These are phyloP conservation scores for Starmerella roubikii DNA, from an alignment of 805 yeast genomes.

Conservation along the genomic window DNA sequence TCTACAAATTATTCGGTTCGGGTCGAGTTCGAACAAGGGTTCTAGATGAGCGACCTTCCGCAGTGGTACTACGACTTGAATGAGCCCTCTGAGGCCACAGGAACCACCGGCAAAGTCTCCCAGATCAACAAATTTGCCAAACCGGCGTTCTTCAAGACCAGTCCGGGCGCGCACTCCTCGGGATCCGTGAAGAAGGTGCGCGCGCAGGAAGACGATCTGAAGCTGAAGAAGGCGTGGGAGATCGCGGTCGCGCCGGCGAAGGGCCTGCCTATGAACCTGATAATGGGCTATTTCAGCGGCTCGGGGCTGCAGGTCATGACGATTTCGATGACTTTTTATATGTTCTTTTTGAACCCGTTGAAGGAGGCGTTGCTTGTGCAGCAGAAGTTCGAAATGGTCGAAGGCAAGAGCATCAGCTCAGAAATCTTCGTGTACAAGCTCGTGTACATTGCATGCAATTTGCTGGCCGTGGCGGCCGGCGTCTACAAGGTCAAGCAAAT, in stretches of 20 bases:
- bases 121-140: constrained; percentile 7
- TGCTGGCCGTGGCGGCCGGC: constrained; percentile 57
- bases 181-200: constrained; percentile 5
- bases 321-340: constrained; percentile 75
- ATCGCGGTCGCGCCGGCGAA: constrained; percentile 72
- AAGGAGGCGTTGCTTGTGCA: constrained; percentile 52
- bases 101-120: constrained; percentile 5
- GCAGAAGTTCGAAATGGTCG: constrained; percentile 35
- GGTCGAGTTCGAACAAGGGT: neutral
- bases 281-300: constrained; percentile 91
- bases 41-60: constrained; percentile 16
- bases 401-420: constrained; percentile 20
- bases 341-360: constrained; percentile 57
- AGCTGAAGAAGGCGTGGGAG: constrained; percentile 65
- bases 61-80: constrained; percentile 23
- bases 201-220: constrained; percentile 21
- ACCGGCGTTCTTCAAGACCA: constrained; percentile 6
- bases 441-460: constrained; percentile 35
- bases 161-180: neutral
- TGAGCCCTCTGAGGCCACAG: constrained; percentile 17
- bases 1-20: too few species aligned
- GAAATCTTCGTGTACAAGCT: constrained; percentile 32
- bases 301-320: constrained; percentile 80
- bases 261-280: constrained; percentile 72
- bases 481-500: constrained; percentile 70